These are phyloP conservation scores for Arthrobotrys iridis DNA, from an alignment of 2,329 filamentous ascomycete genomes.

Conservation along the genomic window DNA sequence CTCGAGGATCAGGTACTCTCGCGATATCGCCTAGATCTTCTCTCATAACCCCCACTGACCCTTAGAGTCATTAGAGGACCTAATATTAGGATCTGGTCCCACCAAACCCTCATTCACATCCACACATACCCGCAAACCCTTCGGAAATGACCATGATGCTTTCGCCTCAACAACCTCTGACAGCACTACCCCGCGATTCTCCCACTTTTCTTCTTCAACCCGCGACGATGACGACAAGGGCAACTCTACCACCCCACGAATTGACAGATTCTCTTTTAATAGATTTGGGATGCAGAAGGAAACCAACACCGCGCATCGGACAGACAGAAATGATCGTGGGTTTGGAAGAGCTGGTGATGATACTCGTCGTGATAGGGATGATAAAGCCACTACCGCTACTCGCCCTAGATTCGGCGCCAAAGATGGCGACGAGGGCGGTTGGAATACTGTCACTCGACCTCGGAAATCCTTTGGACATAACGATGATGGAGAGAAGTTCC, in stretches of 20 bases:
- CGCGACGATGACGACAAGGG: slow-evolving; percentile 56
- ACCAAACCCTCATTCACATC: slow-evolving; percentile 67
- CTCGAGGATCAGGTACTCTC: slow-evolving; percentile 57
- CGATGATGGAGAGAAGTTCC: slow-evolving; percentile 59
- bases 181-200: slow-evolving; percentile 51
- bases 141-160: slow-evolving; percentile 37
- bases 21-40: background rate
- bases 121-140: slow-evolving; percentile 62
- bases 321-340: slow-evolving; percentile 55
- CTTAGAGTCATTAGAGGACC: slow-evolving; percentile 63
- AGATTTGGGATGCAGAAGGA: slow-evolving; percentile 56
- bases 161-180: slow-evolving; percentile 54
- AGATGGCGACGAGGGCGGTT: slow-evolving; percentile 56
- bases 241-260: slow-evolving; percentile 54
- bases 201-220: slow-evolving; percentile 45
- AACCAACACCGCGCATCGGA: slow-evolving; percentile 50
- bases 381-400: slow-evolving; percentile 32
- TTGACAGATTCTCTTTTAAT: slow-evolving; percentile 55
- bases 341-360: slow-evolving; percentile 55
- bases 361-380: slow-evolving; percentile 55
- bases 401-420: slow-evolving; percentile 25
- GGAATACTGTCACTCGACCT: slow-evolving; percentile 58
- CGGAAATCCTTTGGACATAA: slow-evolving; percentile 58
- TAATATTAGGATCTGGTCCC: slow-evolving; percentile 64
- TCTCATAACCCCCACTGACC: background rate